Base-by-base conservation (phyloP, 2,329 filamentous ascomycete genomes). In the Metarhizium album region DNA sequence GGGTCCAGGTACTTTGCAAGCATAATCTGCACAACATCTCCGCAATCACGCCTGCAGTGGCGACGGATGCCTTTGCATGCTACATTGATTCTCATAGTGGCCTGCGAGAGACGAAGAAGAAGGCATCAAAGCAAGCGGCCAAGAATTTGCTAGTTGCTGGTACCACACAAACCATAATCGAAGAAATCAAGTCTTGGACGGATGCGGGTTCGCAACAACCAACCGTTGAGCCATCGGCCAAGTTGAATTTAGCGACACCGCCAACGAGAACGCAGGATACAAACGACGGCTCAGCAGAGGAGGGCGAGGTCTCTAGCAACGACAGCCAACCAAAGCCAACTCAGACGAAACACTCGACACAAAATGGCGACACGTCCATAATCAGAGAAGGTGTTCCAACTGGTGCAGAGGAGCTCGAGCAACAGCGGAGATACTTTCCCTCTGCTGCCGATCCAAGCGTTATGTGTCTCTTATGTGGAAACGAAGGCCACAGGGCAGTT, bases 391-490 rank as follows among this genome's bases (percentile, higher is more conserved):
- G 49, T 49, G 52, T 64, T 14, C 64, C 64, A 13, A 54, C 54
- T 3, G 61, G 60, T 5, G 59, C 62, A 9, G 62, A 69, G 24
- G 70, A 69, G 48, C 51, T 67, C 20, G 60, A 59, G 20, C 66
- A 73, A 51, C 71, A 74, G 53, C 65, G 56, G 22, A 69, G 59
- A 55, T 80, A 80, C 57, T 83, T 81, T 53, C 76, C 77, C 2
- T 72, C 72, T 1, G 67, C 74, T 29, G 58, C 63, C 16, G 64
- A 71, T 24, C 62, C 70, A 23, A 65, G 67, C 24, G 59, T 62
- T 3, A 71, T 73, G 59, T 83, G 80, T 58, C 62, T 79, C 48
- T 65, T 70, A 35, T 83, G 80, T 55, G 75, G 74, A 4, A 64
- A 67, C 20, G 59, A 62, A 40, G 73, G 72, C 11, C 80, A 84